Evolutionary conservation across 495 filamentous ascomycete species (phyloP).

Genomic region (Penicillium turbatum): DNA sequence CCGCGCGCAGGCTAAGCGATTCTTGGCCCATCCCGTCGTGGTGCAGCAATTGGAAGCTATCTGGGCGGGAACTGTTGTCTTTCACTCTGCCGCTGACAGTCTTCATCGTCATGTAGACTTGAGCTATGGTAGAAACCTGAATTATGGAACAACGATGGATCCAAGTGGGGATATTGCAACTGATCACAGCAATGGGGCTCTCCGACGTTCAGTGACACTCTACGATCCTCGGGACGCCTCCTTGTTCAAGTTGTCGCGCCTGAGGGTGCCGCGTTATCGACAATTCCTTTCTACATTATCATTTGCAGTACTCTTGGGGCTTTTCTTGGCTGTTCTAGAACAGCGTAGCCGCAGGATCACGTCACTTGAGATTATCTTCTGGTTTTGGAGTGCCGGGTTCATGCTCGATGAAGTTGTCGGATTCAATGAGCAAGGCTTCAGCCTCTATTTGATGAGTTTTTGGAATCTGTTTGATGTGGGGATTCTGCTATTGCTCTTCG

Average conservation of each 20-base stretch:
- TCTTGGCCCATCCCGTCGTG: conserved; percentile 82
- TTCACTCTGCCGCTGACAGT: conserved; percentile 79
- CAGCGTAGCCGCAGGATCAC: conserved; percentile 72
- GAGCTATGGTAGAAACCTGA: conserved; percentile 23
- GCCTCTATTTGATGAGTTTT: conserved; percentile 91
- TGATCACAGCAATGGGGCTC: conserved; percentile 28
- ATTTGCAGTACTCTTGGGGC: conserved; percentile 71
- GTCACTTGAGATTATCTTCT: conserved; percentile 77
- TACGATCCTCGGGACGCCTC: conserved; percentile 89
- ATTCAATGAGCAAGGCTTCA: conserved; percentile 90
- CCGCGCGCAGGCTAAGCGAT: conserved; percentile 81
- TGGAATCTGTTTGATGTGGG: conserved; percentile 95
- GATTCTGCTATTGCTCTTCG: conserved; percentile 77
- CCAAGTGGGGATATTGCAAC: conserved; percentile 5
- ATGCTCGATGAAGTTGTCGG: conserved; percentile 95
- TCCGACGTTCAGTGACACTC: conserved; percentile 72
- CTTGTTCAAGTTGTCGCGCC: conserved; percentile 79
- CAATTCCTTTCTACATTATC: conserved; percentile 84
- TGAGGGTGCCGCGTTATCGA: conserved; percentile 86
- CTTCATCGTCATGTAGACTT: conserved; percentile 55
- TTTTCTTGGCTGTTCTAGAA: conserved; percentile 73
- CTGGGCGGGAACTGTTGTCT: conserved; percentile 91
- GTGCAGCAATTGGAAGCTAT: conserved; percentile 92
- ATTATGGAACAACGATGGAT: conserved; percentile 22
- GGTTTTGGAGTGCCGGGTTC: conserved; percentile 95